Evolutionary conservation across 352 stramenopile genomes (phyloP), one percentile per base, ranked within the genome.

Genomic region (Aphanomyces cochlioides): DNA sequence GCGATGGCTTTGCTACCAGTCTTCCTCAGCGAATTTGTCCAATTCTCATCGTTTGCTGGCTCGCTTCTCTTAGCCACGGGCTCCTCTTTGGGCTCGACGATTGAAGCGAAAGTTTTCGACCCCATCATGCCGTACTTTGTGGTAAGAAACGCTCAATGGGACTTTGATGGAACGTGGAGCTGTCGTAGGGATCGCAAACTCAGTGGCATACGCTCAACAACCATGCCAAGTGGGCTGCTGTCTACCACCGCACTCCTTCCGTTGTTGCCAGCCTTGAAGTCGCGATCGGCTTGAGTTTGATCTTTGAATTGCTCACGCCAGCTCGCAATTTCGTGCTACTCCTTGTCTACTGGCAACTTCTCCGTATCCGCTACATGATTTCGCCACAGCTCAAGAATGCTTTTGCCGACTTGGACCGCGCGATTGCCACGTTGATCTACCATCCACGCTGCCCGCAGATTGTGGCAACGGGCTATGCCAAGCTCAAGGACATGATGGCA

Each of bases 321-420:
- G 79, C 83, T 43, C 84, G 89, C 71, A 96, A 94, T 78, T 90
- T 96, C 47, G 63, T 96, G 75, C 77, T 95, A 56, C 78, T 90
- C 19, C 78, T 96, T 72, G 77, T 95, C 67, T 95, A 93, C 81
- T 96, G 89, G 89, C 89, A 96, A 78, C 79, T 95, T 66, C 75
- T 96, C 61, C 89, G 89, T 60, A 85, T 96, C 76, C 87, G 89
- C 72, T 96, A 96, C 80, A 96, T 96, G 89, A 90, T 94, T 76
- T 93, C 85, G 48, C 85, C 85, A 59, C 82, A 90, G 73, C 76
- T 96, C 39, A 87, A 93, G 73, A 82, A 95, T 47, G 81, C 82
- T 10, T 96, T 95, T 78, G 79, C 82, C 64, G 66, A 74, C 34
- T 74, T 96, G 19, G 88, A 96, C 75, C 57, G 72, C 15, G 79